Base-by-base conservation (phyloP, 441 rosid species). In the Gossypium trilobum region DNA sequence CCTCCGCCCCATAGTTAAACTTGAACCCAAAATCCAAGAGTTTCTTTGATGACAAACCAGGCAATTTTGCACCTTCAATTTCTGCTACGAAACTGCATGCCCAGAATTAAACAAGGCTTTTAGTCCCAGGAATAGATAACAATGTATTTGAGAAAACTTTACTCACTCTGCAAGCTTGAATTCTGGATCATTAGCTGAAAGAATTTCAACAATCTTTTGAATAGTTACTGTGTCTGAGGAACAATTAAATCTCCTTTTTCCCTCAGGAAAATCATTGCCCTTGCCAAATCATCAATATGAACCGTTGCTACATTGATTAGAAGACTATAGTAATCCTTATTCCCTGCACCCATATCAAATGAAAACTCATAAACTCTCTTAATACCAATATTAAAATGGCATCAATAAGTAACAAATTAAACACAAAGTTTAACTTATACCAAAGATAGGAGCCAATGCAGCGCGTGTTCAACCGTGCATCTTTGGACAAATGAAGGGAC, bases 251-350 rank as follows among this genome's bases (percentile, higher is more conserved):
- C 68, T 64, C 48, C 68, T 50, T 39, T 64, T 39, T 42, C 52
- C 69, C 10, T 64, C 52, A 20, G 69, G 69, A 42, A 81, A 3
- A 85, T 71, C 67, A 72, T 62, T 10, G 85, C 83, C 0, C 79
- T 78, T n/a, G 86, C 81, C 51, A 78, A 77, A 23, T 83, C 88
- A 68, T 85, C 80, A n/a, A 82, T 68, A 20, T 78, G 87, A 73
- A 82, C 86, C 83, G 71, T 78, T n/a, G 73, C 81, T 5, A 76
- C 69, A 16, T 74, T 75, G 23, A 74, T 54, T 4, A 85, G 78
- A 74, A 72, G 62, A 2, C 20, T 9, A 23, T 70, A 59, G 16
- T 63, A 25, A 63, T 39, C 68, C 52, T 19, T 39, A 4, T 62
- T 63, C 1, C 71, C 77, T 74, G 44, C 27, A 63, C 51, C 20